phyloP scores from a whole-genome alignment of 1,284 basidiomycete genomes.

The Leucocoprinus gongylophorus region DNA sequence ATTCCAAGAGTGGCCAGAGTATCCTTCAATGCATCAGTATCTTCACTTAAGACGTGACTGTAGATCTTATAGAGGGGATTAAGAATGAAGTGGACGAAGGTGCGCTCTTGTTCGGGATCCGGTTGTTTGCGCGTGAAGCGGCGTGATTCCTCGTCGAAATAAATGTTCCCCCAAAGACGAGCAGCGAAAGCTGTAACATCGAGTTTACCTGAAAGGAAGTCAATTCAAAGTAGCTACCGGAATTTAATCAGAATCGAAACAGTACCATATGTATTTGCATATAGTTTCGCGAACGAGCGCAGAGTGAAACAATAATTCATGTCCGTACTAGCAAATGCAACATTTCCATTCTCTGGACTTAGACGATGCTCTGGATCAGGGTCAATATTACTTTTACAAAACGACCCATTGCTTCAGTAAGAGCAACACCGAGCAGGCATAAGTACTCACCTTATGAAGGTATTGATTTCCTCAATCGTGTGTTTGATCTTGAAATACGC shows the following conservation, averaged over 20 bases:
- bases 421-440: constrained; percentile 4
- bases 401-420: constrained; percentile 3
- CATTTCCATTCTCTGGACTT: constrained; percentile 94
- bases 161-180: constrained; percentile 98
- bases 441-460: constrained; percentile 71
- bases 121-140: constrained; percentile 86
- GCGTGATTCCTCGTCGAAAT: constrained; percentile 76
- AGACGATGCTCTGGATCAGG: constrained; percentile 82
- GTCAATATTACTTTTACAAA: constrained; percentile 63
- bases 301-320: constrained; percentile 99
- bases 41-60: constrained; percentile 89
- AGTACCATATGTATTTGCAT: constrained; percentile 84
- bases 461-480: constrained; percentile 98
- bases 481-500: constrained; percentile 99
- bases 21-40: constrained; percentile 74
- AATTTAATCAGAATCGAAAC: background rate
- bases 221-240: background rate
- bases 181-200: constrained; percentile 69
- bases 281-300: constrained; percentile 92
- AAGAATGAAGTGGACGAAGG: constrained; percentile 95
- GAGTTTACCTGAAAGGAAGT: constrained; percentile 40
- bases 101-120: constrained; percentile 77
- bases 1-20: constrained; percentile 84
- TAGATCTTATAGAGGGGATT: constrained; percentile 98
- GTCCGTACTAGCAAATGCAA: constrained; percentile 94